phyloP scores from a whole-genome alignment of 805 yeast species.

The Tetrapisispora iriomotensis region DNA sequence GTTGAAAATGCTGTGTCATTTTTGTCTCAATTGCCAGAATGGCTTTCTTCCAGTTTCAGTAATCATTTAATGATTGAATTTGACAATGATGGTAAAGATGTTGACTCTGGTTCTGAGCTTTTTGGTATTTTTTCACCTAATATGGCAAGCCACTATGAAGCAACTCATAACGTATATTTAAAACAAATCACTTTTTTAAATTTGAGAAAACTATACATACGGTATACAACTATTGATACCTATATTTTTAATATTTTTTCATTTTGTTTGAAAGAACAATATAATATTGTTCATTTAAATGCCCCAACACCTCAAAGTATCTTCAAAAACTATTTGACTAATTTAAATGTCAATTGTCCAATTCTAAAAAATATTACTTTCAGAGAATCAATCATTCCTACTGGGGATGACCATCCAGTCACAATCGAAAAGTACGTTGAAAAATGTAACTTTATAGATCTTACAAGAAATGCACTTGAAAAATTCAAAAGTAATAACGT shows the following conservation, averaged over 20 bases:
- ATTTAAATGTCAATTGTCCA: conserved; percentile 9
- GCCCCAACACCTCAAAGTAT: conserved; percentile 7
- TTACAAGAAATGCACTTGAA: conserved; percentile 12
- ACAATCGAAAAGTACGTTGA: conserved; percentile 3
- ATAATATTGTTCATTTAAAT: background rate
- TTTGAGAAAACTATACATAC: conserved; percentile 7
- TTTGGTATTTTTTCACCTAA: conserved; percentile 11
- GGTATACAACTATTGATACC: conserved; percentile 16
- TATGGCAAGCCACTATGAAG: conserved; percentile 4
- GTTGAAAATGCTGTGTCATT: background rate
- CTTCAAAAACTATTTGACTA: conserved; percentile 7
- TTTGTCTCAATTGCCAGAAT: background rate
- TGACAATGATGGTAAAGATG: background rate
- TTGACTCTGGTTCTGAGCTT: conserved; percentile 3
- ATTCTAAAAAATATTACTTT: conserved; percentile 9
- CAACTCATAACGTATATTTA: conserved; percentile 1
- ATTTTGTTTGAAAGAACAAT: conserved; percentile 3
- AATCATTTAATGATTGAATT: conserved; percentile 7
- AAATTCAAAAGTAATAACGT: conserved; percentile 8
- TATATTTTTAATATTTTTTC: conserved; percentile 10
- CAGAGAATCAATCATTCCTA: conserved; percentile 1
- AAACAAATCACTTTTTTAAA: conserved; percentile 11
- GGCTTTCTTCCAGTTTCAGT: background rate
- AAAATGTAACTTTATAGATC: conserved; percentile 17
- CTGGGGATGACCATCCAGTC: background rate